A percentile compares a stretch with the other conserved stretches of the same genome.
These are phyloP conservation scores for Fusarium pseudograminearum DNA, from an alignment of 2,329 filamentous ascomycete genomes.

Conservation along the genomic window DNA sequence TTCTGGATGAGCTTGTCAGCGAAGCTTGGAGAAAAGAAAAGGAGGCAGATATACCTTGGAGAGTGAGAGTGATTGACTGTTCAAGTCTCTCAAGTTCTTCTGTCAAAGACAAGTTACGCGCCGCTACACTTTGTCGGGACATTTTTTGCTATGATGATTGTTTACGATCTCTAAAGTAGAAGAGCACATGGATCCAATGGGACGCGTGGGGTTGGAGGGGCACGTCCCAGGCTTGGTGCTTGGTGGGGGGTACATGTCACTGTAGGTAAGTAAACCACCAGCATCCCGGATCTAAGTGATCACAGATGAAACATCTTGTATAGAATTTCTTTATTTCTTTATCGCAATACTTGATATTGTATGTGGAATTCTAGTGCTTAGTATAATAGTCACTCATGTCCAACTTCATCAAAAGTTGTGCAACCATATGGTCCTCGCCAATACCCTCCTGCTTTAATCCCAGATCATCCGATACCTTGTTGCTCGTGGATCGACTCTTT, in stretches of 20 bases:
- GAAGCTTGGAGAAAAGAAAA: background rate
- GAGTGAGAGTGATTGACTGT: constrained; percentile 93
- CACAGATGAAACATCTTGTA: background rate
- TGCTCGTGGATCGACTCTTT: constrained; percentile 62
- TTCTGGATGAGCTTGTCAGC: constrained; percentile 66
- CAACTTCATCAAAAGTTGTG: constrained; percentile 74
- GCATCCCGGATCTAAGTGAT: background rate
- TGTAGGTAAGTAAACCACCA: background rate
- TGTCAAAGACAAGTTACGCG: constrained; percentile 78
- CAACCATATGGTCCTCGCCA: constrained; percentile 69
- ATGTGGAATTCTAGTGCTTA: constrained; percentile 36
- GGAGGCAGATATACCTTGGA: constrained; percentile 75
- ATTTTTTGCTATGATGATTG: constrained; percentile 51
- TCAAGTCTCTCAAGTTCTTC: constrained; percentile 97
- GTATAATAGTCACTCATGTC: constrained; percentile 78
- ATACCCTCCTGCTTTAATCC: constrained; percentile 55
- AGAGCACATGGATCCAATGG: constrained; percentile 10
- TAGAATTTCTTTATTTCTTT: background rate
- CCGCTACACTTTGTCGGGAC: constrained; percentile 62
- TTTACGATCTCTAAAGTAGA: constrained; percentile 5
- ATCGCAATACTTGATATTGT: background rate
- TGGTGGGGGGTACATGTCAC: background rate
- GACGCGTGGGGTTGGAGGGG: constrained; percentile 31
- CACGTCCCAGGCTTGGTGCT: background rate
- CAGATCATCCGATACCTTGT: constrained; percentile 47